Percentiles rank a stretch among this genome's conserved stretches.
phyloP scores from a whole-genome alignment of 164 flowering plant genomes.

The Saururus chinensis region DNA sequence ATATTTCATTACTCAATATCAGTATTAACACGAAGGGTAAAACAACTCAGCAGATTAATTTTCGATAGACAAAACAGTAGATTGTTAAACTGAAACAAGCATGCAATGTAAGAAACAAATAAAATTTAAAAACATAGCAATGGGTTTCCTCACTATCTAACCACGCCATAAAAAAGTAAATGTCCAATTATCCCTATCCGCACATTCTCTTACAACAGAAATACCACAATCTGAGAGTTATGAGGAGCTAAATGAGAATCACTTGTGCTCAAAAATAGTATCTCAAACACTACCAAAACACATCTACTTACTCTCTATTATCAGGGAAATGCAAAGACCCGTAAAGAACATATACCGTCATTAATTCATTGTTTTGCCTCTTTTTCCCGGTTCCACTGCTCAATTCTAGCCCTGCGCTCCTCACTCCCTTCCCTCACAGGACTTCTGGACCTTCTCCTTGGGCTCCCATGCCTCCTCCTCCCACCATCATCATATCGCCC shows the following conservation, averaged over 20 bases:
- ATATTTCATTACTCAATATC: too few species aligned
- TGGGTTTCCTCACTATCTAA: too few species aligned
- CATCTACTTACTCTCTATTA: background rate
- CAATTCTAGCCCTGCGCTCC: slow-evolving; percentile 72
- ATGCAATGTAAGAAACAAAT: too few species aligned
- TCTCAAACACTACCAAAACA: background rate
- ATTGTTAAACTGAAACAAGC: too few species aligned
- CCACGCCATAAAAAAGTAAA: too few species aligned
- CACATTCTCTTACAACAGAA: background rate
- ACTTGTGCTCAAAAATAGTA: background rate
- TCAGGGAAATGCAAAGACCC: background rate
- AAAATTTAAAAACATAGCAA: too few species aligned
- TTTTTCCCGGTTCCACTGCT: slow-evolving; percentile 69
- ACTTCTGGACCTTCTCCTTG: slow-evolving; percentile 33
- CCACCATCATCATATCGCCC: slow-evolving; percentile 30
- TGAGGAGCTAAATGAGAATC: background rate
- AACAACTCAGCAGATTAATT: too few species aligned
- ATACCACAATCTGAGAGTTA: slow-evolving; percentile 6
- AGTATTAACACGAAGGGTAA: too few species aligned
- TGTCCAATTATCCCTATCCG: background rate
- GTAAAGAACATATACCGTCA: background rate
- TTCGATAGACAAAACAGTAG: too few species aligned
- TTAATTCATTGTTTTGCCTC: slow-evolving; percentile 32
- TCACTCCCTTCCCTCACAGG: slow-evolving; percentile 64
- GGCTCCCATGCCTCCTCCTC: slow-evolving; percentile 16